Evolutionary conservation across 2,329 filamentous ascomycete species (phyloP), one percentile per base, ranked within the genome.

Genomic region (Graphilbum ipis-grandicollis): DNA sequence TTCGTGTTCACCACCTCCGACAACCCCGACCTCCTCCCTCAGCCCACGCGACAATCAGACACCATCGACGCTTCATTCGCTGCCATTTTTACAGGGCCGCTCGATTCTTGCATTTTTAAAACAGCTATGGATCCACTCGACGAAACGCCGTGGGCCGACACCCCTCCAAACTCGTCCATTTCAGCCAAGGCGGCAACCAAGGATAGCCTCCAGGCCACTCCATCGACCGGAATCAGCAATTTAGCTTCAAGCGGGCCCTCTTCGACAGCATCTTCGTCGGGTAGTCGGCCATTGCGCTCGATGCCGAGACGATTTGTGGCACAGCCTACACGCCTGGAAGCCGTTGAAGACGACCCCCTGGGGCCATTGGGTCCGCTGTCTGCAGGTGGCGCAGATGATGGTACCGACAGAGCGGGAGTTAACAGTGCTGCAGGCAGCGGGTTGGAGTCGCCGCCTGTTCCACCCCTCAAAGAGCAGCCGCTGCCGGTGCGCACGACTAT

Each of bases 301-400:
- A 56, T 52, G 4, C 65, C 65, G 28, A 72, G 75, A 45, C 71
- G 75, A 43, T 62, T 84, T 50, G 75, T 77, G 46, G 76, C 77
- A 41, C 79, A 86, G 52, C 72, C 79, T 22, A 85, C 81, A 33
- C 77, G 75, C 37, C 76, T 88, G 42, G 75, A 88, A 57, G 78
- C 77, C 42, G 77, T 83, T 46, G 71, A 77, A 31, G 79, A 85
- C 52, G 70, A 75, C 44, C 78, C 79, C 39, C 68, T 86, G 33
- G 83, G 82, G 1, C 82, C 82, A 18, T 62, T 92, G 36, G 82
- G 82, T 40, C 77, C 46, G 19, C 31, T 13, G 35, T 26, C 39
- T n/a, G 44, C 46, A 38, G 50, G 33, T 33, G 32, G 33, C 33
- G 21, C 41, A 32, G 35, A 17, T 10, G 15, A 21, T 15, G 33